A percentile compares a stretch with the other conserved stretches of the same genome.
Conservation (phyloP, 148 eudicot genomes). For the Vaccinium corymbosum region DNA sequence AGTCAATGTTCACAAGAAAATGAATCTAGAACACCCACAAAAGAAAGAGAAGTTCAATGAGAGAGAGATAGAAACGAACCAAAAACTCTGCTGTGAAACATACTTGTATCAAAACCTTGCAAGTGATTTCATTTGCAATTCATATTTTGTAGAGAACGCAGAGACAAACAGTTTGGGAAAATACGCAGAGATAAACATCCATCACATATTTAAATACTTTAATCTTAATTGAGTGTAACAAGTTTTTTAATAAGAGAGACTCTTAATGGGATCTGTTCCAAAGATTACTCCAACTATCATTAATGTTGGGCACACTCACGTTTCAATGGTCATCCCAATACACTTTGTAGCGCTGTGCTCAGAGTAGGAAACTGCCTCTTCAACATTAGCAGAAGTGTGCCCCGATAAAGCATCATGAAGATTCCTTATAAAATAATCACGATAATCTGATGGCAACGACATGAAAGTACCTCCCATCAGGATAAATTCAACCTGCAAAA, state of each 20-base stretch:
- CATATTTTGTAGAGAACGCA: neutral
- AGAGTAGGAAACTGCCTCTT: conserved; percentile 94
- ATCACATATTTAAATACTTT: neutral
- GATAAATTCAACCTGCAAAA: conserved; percentile 79
- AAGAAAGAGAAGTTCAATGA: neutral
- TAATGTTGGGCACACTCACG: conserved; percentile 46
- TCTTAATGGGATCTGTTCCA: neutral
- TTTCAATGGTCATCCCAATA: conserved; percentile 99
- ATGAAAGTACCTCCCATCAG: conserved; percentile 99
- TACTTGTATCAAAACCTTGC: neutral
- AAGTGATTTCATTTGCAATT: neutral
- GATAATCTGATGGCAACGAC: conserved; percentile 93
- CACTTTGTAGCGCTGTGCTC: conserved; percentile 95
- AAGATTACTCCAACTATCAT: neutral
- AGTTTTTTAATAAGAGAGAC: neutral
- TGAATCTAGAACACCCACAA: neutral
- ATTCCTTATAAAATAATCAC: conserved; percentile 88
- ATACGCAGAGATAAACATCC: neutral
- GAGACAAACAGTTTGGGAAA: neutral
- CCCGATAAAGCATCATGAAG: conserved; percentile 99
- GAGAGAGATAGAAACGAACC: neutral
- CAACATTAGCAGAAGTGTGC: conserved; percentile 94
- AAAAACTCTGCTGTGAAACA: neutral
- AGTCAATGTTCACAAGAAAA: neutral
- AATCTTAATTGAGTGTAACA: neutral